Evolutionary conservation across 441 rosid genomes (phyloP).

Genomic region (Bocquillonia castaneifolia): DNA sequence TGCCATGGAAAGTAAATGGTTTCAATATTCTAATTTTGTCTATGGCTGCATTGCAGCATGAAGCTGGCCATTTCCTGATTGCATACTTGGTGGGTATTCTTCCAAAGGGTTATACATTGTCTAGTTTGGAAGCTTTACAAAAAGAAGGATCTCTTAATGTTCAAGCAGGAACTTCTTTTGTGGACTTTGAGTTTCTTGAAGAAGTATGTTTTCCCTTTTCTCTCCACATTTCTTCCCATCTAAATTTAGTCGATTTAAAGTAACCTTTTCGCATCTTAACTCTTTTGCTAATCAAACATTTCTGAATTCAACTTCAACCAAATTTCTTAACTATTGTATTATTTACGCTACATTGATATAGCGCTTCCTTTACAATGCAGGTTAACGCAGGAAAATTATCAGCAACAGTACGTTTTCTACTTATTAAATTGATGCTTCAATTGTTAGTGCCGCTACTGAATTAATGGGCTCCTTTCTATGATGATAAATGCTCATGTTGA

Average conservation of each 20-base stretch:
- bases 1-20: neutral
- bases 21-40: neutral
- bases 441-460: neutral
- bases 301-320: too few relatives aligned
- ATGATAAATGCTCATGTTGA: constrained; percentile 7
- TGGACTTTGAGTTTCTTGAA: constrained; percentile 80
- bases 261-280: too few relatives aligned
- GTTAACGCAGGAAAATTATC: constrained; percentile 73
- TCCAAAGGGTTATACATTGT: constrained; percentile 64
- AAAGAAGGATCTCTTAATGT: constrained; percentile 88
- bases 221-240: neutral
- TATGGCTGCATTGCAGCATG: constrained; percentile 53
- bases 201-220: constrained; percentile 44
- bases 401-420: constrained; percentile 44
- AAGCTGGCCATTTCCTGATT: constrained; percentile 91
- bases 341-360: neutral
- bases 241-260: too few relatives aligned
- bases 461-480: neutral
- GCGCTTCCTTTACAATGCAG: constrained; percentile 36
- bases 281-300: too few relatives aligned
- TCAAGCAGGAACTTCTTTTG: constrained; percentile 91
- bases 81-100: constrained; percentile 83
- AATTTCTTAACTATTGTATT: too few relatives aligned
- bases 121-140: constrained; percentile 74
- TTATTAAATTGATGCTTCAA: neutral